Conservation (phyloP, 768 basidiomycete genomes). For the Pholiota molesta region DNA sequence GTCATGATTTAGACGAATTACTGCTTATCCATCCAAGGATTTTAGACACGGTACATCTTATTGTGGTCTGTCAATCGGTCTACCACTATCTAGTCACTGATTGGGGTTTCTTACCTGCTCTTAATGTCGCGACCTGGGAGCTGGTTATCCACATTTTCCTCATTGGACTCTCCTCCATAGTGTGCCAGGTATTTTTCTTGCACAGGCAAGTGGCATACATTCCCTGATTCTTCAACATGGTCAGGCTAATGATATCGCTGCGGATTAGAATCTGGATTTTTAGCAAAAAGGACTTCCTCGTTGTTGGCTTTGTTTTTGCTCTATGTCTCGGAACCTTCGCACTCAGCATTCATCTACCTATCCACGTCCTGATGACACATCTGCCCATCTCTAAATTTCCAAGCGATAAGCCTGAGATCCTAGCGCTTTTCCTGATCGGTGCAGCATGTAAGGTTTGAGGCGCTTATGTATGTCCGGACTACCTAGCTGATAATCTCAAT, state of each 20-base stretch:
- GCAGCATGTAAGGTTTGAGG: constrained; percentile 6
- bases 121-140: constrained; percentile 14
- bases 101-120: constrained; percentile 21
- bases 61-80: constrained; percentile 15
- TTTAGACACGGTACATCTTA: constrained; percentile 20
- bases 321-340: constrained; percentile 11
- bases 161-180: constrained; percentile 19
- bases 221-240: background rate
- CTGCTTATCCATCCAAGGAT: constrained; percentile 7
- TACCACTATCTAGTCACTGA: constrained; percentile 25
- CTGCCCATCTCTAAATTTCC: constrained; percentile 1
- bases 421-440: constrained; percentile 10
- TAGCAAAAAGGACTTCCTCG: constrained; percentile 8
- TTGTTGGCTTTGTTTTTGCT: constrained; percentile 8
- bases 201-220: background rate
- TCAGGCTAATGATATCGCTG: constrained; percentile 2
- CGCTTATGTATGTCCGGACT: background rate
- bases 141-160: constrained; percentile 20
- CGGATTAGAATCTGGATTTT: constrained; percentile 13
- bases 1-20: background rate
- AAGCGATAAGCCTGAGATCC: constrained; percentile 6
- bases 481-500: background rate
- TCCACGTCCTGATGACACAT: background rate
- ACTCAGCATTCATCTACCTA: constrained; percentile 12
- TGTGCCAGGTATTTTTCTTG: constrained; percentile 24